A percentile compares a stretch with the other conserved stretches of the same genome.
Conservation (phyloP, 2,329 filamentous ascomycete species). For the Blastomyces silverae region DNA sequence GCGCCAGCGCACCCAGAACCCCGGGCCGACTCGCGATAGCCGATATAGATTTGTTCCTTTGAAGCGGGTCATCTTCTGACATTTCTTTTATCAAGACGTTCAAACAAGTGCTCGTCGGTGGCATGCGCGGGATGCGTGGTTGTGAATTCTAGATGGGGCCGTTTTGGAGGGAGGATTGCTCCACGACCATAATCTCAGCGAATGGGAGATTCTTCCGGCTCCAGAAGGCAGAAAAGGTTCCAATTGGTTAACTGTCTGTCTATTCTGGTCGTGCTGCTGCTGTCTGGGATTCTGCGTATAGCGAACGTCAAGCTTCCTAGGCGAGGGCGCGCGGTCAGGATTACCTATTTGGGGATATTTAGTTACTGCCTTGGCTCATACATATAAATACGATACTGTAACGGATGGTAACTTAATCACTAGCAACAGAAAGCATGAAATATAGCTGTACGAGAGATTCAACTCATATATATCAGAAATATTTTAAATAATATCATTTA, state of each 20-base stretch:
- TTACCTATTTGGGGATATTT: neutral
- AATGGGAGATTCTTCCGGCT: neutral
- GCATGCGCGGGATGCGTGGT: neutral
- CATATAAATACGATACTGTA: neutral
- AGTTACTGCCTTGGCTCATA: neutral
- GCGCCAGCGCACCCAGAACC: slow-evolving; percentile 43
- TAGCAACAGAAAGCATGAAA: no score
- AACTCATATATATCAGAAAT: no score
- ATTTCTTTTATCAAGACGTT: neutral
- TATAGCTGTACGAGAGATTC: no score
- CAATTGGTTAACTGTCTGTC: no score
- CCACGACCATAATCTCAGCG: neutral
- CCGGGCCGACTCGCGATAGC: slow-evolving; percentile 30
- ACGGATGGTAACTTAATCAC: no score
- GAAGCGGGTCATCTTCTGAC: neutral
- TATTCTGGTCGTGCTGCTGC: no score
- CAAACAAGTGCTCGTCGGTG: neutral
- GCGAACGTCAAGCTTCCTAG: no score
- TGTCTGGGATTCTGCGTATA: no score
- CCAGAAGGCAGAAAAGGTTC: neutral
- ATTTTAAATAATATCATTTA: neutral
- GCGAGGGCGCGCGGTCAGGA: neutral
- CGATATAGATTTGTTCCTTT: neutral
- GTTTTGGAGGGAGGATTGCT: neutral
- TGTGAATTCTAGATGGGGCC: neutral